Evolutionary conservation across 768 basidiomycete species (phyloP).

Genomic region (Mycena metata): DNA sequence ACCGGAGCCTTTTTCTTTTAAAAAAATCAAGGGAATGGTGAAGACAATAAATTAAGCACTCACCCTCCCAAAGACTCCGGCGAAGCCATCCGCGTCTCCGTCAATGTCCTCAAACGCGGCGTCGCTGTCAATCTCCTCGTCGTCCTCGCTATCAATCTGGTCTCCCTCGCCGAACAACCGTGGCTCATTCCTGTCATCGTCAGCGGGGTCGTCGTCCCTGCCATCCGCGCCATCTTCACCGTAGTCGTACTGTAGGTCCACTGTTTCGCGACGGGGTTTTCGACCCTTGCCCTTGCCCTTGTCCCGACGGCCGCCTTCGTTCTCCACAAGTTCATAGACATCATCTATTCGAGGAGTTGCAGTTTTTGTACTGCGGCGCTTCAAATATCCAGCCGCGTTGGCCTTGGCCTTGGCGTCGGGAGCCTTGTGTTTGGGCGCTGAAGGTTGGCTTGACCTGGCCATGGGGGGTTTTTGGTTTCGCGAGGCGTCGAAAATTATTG

Average conservation of each 20-base stretch:
- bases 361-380: constrained; percentile 30
- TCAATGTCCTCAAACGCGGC: constrained; percentile 81
- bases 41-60: constrained; percentile 35
- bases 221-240: constrained; percentile 36
- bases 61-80: constrained; percentile 70
- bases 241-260: constrained; percentile 34
- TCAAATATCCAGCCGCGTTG: constrained; percentile 36
- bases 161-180: constrained; percentile 69
- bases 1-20: constrained; percentile 41
- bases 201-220: constrained; percentile 11
- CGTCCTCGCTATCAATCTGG: constrained; percentile 76
- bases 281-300: constrained; percentile 32
- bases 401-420: constrained; percentile 30
- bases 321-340: constrained; percentile 36
- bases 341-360: constrained; percentile 24
- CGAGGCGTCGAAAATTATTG: no score
- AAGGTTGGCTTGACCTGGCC: constrained; percentile 21
- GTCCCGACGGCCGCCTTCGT: constrained; percentile 25
- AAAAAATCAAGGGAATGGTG: constrained; percentile 15
- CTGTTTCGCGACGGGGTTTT: constrained; percentile 32
- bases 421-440: constrained; percentile 14
- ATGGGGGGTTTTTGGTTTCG: no score
- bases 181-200: constrained; percentile 39
- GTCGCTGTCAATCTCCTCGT: constrained; percentile 90
- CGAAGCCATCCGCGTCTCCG: constrained; percentile 81